Conservation (phyloP, 495 filamentous ascomycete genomes). For the Schizothecium vesticola region DNA sequence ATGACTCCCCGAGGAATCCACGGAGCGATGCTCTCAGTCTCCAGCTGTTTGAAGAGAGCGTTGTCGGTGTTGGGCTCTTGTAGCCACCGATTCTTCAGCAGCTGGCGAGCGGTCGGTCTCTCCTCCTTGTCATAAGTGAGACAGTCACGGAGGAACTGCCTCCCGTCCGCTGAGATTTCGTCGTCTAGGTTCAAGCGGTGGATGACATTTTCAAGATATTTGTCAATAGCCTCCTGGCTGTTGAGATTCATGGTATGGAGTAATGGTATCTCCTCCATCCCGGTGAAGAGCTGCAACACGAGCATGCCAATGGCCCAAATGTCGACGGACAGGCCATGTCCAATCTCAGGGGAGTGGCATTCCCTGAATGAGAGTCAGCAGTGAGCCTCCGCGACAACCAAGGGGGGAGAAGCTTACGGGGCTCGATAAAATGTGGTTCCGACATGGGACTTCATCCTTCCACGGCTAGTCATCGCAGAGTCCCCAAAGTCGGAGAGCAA, state of each 20-base stretch:
- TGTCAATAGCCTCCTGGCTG: slow-evolving; percentile 12
- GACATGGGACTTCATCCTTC: slow-evolving; percentile 55
- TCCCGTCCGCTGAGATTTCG: slow-evolving; percentile 59
- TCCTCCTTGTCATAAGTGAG: slow-evolving; percentile 65
- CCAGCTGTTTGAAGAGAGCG: slow-evolving; percentile 50
- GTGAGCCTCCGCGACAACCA: neutral
- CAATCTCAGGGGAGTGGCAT: slow-evolving; percentile 13
- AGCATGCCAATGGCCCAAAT: slow-evolving; percentile 50
- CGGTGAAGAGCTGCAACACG: slow-evolving; percentile 20
- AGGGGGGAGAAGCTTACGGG: slow-evolving; percentile 52
- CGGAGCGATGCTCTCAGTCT: slow-evolving; percentile 4
- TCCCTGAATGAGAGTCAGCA: slow-evolving; percentile 18
- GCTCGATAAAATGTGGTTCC: slow-evolving; percentile 65
- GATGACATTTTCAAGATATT: slow-evolving; percentile 37
- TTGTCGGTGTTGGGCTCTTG: slow-evolving; percentile 31
- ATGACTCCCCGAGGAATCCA: slow-evolving; percentile 21
- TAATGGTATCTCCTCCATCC: slow-evolving; percentile 12
- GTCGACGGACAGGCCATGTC: slow-evolving; percentile 25
- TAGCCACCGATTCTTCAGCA: slow-evolving; percentile 60
- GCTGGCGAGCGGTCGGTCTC: slow-evolving; percentile 72
- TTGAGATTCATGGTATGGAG: slow-evolving; percentile 7
- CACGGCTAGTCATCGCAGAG: slow-evolving; percentile 39
- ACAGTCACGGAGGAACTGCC: slow-evolving; percentile 70
- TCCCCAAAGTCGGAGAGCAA: slow-evolving; percentile 73
- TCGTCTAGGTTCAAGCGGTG: slow-evolving; percentile 61